phyloP scores from a whole-genome alignment of 179 eudicot genomes.

The Camellia oleifera region DNA sequence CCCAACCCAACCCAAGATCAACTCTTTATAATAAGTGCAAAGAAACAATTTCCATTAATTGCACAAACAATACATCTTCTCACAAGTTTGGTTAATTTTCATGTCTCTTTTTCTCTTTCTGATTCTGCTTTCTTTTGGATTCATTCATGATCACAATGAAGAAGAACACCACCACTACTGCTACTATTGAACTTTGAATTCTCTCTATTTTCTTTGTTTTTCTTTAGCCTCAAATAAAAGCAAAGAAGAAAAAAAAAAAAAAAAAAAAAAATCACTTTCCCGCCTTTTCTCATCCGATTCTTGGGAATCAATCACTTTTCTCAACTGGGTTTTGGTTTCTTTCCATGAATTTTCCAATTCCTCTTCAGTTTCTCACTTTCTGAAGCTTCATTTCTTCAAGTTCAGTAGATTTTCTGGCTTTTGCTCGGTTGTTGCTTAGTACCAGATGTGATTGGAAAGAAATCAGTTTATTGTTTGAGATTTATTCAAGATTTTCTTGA shows the following conservation, averaged over 20 bases:
- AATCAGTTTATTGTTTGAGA: slow-evolving; percentile 6
- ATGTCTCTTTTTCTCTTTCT: slow-evolving; percentile 17
- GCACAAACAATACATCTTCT: neutral
- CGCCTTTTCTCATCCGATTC: neutral
- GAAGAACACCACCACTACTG: neutral
- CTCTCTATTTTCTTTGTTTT: neutral
- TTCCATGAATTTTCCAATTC: neutral
- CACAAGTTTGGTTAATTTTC: neutral
- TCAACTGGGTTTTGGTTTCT: neutral
- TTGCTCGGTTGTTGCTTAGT: slow-evolving; percentile 16
- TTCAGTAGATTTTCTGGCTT: neutral
- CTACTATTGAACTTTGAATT: too few species aligned
- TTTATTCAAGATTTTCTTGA: slow-evolving; percentile 30
- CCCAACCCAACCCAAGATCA: neutral
- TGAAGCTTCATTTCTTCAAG: neutral
- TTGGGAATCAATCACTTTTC: slow-evolving; percentile 1
- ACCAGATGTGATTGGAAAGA: neutral
- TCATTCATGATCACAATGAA: slow-evolving; percentile 14
- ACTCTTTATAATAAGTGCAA: neutral
- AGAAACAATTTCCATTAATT: slow-evolving; percentile 9
- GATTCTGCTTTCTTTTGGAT: slow-evolving; percentile 19
- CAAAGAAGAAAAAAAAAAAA: too few species aligned
- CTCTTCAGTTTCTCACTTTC: neutral
- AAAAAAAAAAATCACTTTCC: neutral
- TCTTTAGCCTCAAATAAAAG: neutral